Percentiles rank a stretch among this genome's conserved stretches.
Conservation (phyloP, 2,329 filamentous ascomycete genomes). For the Alternaria atra region DNA sequence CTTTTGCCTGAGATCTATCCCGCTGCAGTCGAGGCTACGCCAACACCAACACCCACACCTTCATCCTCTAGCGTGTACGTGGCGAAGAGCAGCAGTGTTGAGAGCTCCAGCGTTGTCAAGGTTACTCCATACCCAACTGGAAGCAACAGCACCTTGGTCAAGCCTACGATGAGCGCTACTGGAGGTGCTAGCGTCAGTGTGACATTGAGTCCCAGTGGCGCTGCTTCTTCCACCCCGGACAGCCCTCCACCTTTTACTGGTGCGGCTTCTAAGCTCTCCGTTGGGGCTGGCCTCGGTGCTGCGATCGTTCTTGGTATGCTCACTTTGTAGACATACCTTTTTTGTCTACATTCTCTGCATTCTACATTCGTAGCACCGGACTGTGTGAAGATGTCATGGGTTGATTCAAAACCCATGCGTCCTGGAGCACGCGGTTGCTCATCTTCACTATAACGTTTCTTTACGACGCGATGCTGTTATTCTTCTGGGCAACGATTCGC, state of each 20-base stretch:
- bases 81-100: conserved; percentile 10
- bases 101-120: background rate
- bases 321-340: conserved; percentile 44
- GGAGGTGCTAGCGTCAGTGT: conserved; percentile 8
- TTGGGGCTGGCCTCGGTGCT: conserved; percentile 51
- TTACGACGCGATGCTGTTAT: conserved; percentile 47
- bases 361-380: background rate
- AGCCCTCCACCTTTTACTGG: conserved; percentile 25
- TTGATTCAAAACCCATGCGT: background rate
- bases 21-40: conserved; percentile 26
- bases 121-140: conserved; percentile 10
- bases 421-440: conserved; percentile 9
- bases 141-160: conserved; percentile 12
- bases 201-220: conserved; percentile 9
- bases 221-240: conserved; percentile 14
- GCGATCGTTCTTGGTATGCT: conserved; percentile 55
- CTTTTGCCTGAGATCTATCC: conserved; percentile 52
- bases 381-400: background rate
- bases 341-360: background rate
- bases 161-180: conserved; percentile 20
- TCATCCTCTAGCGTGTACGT: conserved; percentile 1
- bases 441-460: conserved; percentile 27
- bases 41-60: conserved; percentile 27
- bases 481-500: conserved; percentile 30
- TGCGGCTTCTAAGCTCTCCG: conserved; percentile 48